Evolutionary conservation across 768 basidiomycete species (phyloP).

Genomic region (Ramaria sp.): DNA sequence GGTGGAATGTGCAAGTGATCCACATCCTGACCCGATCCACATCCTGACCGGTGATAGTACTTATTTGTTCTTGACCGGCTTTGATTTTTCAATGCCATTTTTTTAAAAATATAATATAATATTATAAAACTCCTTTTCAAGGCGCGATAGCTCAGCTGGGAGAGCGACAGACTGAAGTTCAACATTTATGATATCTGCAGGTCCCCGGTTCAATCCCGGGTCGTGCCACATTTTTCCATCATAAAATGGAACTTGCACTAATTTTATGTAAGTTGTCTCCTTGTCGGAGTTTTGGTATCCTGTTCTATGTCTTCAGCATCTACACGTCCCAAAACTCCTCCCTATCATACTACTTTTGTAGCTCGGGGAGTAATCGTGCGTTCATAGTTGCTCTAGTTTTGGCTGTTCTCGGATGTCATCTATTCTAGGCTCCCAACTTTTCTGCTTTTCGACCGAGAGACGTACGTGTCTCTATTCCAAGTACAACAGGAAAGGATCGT

Average conservation of each 20-base stretch:
- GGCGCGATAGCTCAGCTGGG: slow-evolving; percentile 10
- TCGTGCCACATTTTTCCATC: slow-evolving; percentile 20
- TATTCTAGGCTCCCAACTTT: slow-evolving; percentile 58
- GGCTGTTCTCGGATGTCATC: background rate
- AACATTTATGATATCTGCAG: slow-evolving; percentile 18
- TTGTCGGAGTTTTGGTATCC: background rate
- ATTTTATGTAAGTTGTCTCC: background rate
- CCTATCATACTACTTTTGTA: slow-evolving; percentile 58
- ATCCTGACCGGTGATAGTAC: too few species aligned
- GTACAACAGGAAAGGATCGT: slow-evolving; percentile 25
- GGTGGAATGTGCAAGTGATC: too few species aligned
- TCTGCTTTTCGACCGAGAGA: slow-evolving; percentile 74
- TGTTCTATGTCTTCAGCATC: slow-evolving; percentile 21
- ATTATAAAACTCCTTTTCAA: too few species aligned
- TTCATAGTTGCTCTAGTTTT: slow-evolving; percentile 11
- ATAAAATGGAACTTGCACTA: background rate
- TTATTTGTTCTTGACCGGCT: too few species aligned
- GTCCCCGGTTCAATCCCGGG: slow-evolving; percentile 33
- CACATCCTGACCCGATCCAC: too few species aligned
- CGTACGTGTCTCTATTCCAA: slow-evolving; percentile 47
- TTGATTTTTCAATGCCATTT: too few species aligned
- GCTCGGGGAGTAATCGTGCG: slow-evolving; percentile 69
- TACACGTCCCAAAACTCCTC: slow-evolving; percentile 45
- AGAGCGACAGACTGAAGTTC: slow-evolving; percentile 9
- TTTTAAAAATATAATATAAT: too few species aligned